Conservation (phyloP, 2,329 filamentous ascomycete species). For the Diaporthe humulicola region DNA sequence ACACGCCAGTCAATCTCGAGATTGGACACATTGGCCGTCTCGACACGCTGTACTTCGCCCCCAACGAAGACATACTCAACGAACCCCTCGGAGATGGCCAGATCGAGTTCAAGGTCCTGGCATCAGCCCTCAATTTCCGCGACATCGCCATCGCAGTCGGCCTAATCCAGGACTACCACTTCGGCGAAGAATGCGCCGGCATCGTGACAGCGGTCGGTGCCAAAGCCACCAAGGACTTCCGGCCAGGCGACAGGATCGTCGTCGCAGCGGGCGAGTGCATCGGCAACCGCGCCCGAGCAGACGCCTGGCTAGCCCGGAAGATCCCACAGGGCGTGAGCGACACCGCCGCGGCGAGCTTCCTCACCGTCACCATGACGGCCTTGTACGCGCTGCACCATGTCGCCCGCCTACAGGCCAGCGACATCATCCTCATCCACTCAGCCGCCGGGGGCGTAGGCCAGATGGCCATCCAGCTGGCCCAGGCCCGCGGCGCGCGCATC, state of each 20-base stretch:
- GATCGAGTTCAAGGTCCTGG: slow-evolving; percentile 21
- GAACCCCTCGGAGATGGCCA: slow-evolving; percentile 1
- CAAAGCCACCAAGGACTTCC: slow-evolving; percentile 36
- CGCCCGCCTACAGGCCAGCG: slow-evolving; percentile 36
- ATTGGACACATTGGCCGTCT: slow-evolving; percentile 18
- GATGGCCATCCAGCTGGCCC: slow-evolving; percentile 27
- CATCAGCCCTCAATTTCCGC: slow-evolving; percentile 23
- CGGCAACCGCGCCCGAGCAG: slow-evolving; percentile 43
- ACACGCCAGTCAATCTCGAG: slow-evolving; percentile 18
- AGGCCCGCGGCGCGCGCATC: slow-evolving; percentile 38
- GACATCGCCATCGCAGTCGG: slow-evolving; percentile 28
- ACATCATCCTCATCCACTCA: slow-evolving; percentile 30
- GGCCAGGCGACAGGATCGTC: slow-evolving; percentile 43
- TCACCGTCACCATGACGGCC: slow-evolving; percentile 19
- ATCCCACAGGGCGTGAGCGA: neutral
- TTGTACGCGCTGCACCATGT: slow-evolving; percentile 30
- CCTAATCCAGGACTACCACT: slow-evolving; percentile 15
- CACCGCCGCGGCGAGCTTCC: slow-evolving; percentile 14
- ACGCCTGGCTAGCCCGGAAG: slow-evolving; percentile 7
- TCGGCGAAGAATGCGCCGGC: slow-evolving; percentile 15
- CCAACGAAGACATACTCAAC: neutral
- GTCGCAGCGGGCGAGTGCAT: slow-evolving; percentile 39
- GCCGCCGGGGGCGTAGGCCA: slow-evolving; percentile 26
- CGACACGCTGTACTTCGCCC: slow-evolving; percentile 16
- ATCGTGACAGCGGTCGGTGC: slow-evolving; percentile 5